A percentile compares a stretch with the other conserved stretches of the same genome.
These are phyloP conservation scores for Pichia sporocuriosa DNA, from an alignment of 805 yeast species.

Conservation along the genomic window DNA sequence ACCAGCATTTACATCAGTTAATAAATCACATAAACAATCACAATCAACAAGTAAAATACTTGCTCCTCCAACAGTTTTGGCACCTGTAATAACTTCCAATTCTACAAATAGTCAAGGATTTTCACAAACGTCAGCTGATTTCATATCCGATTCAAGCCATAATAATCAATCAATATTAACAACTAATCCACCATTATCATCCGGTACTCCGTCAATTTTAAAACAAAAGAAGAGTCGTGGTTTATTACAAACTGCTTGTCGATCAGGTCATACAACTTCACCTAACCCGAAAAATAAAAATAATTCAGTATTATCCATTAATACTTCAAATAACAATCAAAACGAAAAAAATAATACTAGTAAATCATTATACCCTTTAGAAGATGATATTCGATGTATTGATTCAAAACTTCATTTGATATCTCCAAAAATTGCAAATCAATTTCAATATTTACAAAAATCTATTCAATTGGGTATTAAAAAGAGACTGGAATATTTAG, in stretches of 20 bases:
- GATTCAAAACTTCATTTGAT: conserved; percentile 5
- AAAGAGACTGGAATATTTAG: conserved; percentile 21
- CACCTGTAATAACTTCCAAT: conserved; percentile 3
- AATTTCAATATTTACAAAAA: conserved; percentile 25
- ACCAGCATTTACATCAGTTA: conserved; percentile 4
- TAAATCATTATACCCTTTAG: background rate
- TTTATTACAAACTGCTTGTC: conserved; percentile 6
- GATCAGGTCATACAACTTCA: too few species aligned
- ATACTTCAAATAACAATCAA: background rate
- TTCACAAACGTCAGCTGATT: background rate
- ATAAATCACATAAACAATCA: background rate
- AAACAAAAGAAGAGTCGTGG: conserved; percentile 4
- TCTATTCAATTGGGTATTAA: conserved; percentile 21
- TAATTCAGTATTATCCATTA: background rate
- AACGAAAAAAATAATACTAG: background rate
- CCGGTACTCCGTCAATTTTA: background rate
- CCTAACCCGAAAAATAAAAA: conserved; percentile 3
- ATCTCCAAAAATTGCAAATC: conserved; percentile 15
- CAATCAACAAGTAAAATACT: conserved; percentile 2
- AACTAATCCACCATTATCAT: background rate
- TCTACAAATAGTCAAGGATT: too few species aligned
- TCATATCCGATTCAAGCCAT: background rate
- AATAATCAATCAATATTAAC: background rate
- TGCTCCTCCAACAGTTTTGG: conserved; percentile 11
- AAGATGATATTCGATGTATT: background rate